Evolutionary conservation across 2,329 filamentous ascomycete genomes (phyloP).

Genomic region (Diaporthe humulicola): DNA sequence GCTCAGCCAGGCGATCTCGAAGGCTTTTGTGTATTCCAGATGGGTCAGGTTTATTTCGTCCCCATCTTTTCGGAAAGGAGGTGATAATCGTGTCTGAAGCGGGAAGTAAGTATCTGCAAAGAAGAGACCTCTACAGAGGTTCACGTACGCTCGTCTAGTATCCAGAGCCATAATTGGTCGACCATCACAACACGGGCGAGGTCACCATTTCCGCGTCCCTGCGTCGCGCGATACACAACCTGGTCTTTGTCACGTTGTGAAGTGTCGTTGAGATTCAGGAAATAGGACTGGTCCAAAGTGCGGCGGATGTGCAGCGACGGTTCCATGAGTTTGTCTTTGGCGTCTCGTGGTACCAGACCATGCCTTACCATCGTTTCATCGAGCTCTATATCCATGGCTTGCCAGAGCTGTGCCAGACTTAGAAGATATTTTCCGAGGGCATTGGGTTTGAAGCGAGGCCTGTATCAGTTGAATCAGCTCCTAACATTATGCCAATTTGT

Average conservation of each 20-base stretch:
- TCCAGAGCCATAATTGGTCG: conserved; percentile 36
- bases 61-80: conserved; percentile 32
- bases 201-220: not conserved
- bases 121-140: too few relatives aligned
- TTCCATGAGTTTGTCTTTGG: not conserved
- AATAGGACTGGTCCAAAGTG: conserved; percentile 35
- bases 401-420: conserved; percentile 14
- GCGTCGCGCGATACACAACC: conserved; percentile 33
- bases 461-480: not conserved
- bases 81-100: conserved; percentile 33
- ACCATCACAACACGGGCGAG: conserved; percentile 35
- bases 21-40: conserved; percentile 37
- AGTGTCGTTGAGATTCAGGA: conserved; percentile 31
- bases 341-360: not conserved
- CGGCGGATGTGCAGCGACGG: conserved; percentile 20
- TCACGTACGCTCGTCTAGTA: conserved; percentile 32
- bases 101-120: not conserved
- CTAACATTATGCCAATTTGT: not conserved
- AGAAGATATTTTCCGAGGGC: conserved; percentile 15
- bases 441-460: not conserved
- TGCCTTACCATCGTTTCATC: conserved; percentile 9
- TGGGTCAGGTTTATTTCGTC: conserved; percentile 33
- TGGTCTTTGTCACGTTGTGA: conserved; percentile 34
- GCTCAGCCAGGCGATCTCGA: not conserved
- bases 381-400: conserved; percentile 28